phyloP scores from a whole-genome alignment of 148 eudicot genomes.

The Cornus kousa region DNA sequence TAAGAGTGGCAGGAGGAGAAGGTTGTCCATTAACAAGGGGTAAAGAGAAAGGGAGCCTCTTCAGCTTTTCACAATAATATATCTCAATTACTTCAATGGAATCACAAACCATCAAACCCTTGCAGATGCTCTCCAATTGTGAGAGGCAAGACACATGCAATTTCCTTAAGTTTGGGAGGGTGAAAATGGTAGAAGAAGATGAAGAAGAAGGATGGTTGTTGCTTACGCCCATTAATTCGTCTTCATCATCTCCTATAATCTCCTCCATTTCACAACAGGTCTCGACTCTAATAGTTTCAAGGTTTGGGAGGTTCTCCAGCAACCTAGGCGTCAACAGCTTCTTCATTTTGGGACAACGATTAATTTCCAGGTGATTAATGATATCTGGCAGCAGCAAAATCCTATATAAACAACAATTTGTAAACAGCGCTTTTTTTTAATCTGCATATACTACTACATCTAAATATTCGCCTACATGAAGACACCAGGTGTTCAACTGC shows the following conservation, averaged over 20 bases:
- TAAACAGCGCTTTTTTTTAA: too few relatives aligned
- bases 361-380: background rate
- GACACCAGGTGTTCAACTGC: too few relatives aligned
- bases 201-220: background rate
- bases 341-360: conserved; percentile 6
- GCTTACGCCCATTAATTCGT: background rate
- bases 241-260: conserved; percentile 1
- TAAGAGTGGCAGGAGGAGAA: background rate
- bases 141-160: background rate
- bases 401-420: background rate
- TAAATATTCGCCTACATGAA: too few relatives aligned
- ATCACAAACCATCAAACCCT: background rate
- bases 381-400: background rate
- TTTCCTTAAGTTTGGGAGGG: background rate
- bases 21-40: conserved; percentile 7
- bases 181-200: background rate
- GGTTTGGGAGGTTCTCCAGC: conserved; percentile 5
- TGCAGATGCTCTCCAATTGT: background rate
- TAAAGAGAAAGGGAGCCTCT: conserved; percentile 12
- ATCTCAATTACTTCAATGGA: background rate
- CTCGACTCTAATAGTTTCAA: background rate
- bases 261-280: background rate
- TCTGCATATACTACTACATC: too few relatives aligned
- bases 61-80: background rate
- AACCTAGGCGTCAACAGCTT: background rate